These are phyloP conservation scores for Nicotiana benthamiana DNA, from an alignment of 257 asterid genomes.

Conservation along the genomic window DNA sequence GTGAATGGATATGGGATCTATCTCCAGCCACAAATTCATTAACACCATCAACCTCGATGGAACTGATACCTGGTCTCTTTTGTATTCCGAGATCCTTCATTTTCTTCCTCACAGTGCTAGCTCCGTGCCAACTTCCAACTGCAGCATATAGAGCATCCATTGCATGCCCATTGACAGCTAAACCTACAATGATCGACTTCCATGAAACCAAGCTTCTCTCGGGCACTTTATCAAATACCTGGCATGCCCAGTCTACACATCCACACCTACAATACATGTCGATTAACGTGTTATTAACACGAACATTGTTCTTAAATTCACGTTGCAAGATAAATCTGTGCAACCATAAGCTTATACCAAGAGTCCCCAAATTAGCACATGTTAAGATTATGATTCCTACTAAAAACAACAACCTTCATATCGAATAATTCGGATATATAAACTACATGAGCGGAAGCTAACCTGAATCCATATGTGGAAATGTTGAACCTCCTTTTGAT, in stretches of 20 bases:
- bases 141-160: constrained; percentile 61
- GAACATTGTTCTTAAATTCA: constrained; percentile 26
- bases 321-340: constrained; percentile 36
- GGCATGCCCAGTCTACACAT: constrained; percentile 47
- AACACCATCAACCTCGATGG: constrained; percentile 46
- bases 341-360: constrained; percentile 64
- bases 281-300: constrained; percentile 51
- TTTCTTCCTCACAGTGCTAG: constrained; percentile 58
- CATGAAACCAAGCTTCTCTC: constrained; percentile 59
- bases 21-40: constrained; percentile 60
- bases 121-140: constrained; percentile 63
- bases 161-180: constrained; percentile 57
- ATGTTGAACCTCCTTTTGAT: too few species aligned
- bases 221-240: constrained; percentile 51
- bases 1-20: constrained; percentile 40
- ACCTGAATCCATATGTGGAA: too few species aligned
- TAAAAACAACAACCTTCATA: too few species aligned
- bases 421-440: too few species aligned
- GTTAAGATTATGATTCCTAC: too few species aligned
- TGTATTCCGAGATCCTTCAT: constrained; percentile 67
- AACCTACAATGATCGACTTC: constrained; percentile 69
- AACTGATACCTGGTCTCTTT: constrained; percentile 60
- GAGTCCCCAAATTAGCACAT: constrained; percentile 66
- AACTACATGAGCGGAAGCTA: too few species aligned
- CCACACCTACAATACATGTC: constrained; percentile 85